These are phyloP conservation scores for Massarina eburnea DNA, from an alignment of 2,329 filamentous ascomycete species.

Conservation along the genomic window DNA sequence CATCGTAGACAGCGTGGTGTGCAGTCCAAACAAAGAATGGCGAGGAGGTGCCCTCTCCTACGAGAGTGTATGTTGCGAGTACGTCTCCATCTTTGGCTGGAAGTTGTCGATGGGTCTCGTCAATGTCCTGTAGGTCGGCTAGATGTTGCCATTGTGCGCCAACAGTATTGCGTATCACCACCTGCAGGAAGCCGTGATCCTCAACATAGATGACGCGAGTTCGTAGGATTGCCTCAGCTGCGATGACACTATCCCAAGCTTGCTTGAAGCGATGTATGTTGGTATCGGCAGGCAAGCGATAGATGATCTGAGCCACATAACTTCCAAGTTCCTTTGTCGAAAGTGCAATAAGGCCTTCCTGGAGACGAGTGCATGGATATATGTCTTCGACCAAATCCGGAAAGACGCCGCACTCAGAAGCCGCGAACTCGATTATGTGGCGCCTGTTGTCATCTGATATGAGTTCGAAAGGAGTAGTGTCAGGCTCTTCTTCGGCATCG, in stretches of 20 bases:
- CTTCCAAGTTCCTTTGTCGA: conserved; percentile 35
- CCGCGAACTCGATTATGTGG: conserved; percentile 25
- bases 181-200: conserved; percentile 34
- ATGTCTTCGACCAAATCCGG: conserved; percentile 31
- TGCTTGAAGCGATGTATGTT: conserved; percentile 42
- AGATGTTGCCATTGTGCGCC: conserved; percentile 21
- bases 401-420: conserved; percentile 29
- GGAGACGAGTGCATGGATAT: conserved; percentile 35
- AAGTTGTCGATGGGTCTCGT: conserved; percentile 27
- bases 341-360: conserved; percentile 36
- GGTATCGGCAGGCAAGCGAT: conserved; percentile 36
- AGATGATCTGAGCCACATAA: conserved; percentile 44
- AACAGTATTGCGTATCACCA: conserved; percentile 26
- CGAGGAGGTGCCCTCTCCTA: conserved; percentile 18
- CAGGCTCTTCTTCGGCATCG: conserved; percentile 10
- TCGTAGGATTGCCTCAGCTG: conserved; percentile 49
- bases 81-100: conserved; percentile 30
- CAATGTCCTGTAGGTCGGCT: conserved; percentile 24
- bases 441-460: conserved; percentile 17
- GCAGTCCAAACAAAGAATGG: conserved; percentile 38
- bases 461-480: conserved; percentile 28
- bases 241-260: conserved; percentile 50
- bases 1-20: conserved; percentile 43
- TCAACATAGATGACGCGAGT: conserved; percentile 45
- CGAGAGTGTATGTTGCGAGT: conserved; percentile 25